Evolutionary conservation across 495 filamentous ascomycete species (phyloP), one percentile per base, ranked within the genome.

Genomic region (Letharia lupina): DNA sequence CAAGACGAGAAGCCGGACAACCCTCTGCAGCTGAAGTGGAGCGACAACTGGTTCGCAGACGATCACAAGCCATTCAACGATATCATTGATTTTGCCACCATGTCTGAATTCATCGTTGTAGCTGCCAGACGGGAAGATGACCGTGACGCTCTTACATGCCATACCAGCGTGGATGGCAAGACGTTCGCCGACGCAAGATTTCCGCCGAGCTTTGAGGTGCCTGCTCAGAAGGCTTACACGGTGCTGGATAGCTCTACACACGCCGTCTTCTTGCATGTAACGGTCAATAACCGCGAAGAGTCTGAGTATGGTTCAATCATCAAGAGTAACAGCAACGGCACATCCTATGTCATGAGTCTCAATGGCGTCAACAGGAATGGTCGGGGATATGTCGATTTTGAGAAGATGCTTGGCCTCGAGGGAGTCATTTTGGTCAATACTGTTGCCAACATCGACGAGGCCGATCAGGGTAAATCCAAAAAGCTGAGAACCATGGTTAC

Each of bases 291-390:
- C 37, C 76, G 76, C 11, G 70, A 78, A 35, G 86, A 81, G 5
- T 82, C 81, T 44, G 84, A 86, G 63, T 91, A 89, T 68, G 94
- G 94, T n/a, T 85, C 86, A 35, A 87, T 99, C 62, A 82, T 99
- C 72, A 98, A 98, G 82, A 96, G 91, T 70, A 99, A 99, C 77
- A 96, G 90, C 70, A 98, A 98, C 72, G 94, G 94, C 47, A 98
- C 94, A 0, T 93, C 89, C 4, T 99, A 97, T 70, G 90, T 95
- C 31, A 77, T 93, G 60, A 93, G 89, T 74, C 77, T 93, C 12
- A 77, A 82, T 59, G 83, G 81, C 1, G 89, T 97, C 70, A 96
- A 96, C 75, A 82, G 89, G 63, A 85, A 96, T 69, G 75, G 80
- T 5, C 68, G 61, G 0, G 92, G 88, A 52, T 96, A 87, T 73